Percentiles rank a stretch among this genome's conserved stretches.
phyloP scores from a whole-genome alignment of 73 alveolate genomes.

The Strombidium stylifer region DNA sequence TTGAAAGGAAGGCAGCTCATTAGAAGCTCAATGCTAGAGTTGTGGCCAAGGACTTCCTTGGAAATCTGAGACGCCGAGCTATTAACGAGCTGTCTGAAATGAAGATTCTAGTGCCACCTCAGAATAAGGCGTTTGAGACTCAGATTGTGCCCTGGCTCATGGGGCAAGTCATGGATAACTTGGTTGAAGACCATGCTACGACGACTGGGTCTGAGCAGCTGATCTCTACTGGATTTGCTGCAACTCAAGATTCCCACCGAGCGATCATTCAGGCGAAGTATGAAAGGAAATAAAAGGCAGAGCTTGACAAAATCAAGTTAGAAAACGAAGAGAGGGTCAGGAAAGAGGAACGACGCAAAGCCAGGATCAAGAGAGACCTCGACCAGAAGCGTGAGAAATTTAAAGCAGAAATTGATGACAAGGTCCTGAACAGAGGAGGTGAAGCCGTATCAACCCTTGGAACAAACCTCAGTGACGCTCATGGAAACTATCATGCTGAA shows the following conservation, averaged over 20 bases:
- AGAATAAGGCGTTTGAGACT: background rate
- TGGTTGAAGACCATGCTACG: too few relatives aligned
- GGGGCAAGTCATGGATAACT: conserved; percentile 8
- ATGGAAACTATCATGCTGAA: background rate
- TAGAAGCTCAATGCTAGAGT: conserved; percentile 31
- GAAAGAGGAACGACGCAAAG: conserved; percentile 15
- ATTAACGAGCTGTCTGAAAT: too few relatives aligned
- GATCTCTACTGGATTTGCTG: too few relatives aligned
- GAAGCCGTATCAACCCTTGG: background rate
- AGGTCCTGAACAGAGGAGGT: conserved; percentile 4
- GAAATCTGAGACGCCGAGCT: conserved; percentile 11
- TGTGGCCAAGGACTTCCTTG: conserved; percentile 27
- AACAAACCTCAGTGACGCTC: conserved; percentile 2
- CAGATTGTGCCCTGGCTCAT: background rate
- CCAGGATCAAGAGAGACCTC: background rate
- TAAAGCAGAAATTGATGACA: conserved; percentile 8
- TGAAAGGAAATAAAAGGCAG: background rate
- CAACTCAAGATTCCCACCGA: too few relatives aligned
- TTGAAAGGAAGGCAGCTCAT: conserved; percentile 47
- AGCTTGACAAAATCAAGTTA: too few relatives aligned
- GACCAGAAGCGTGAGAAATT: conserved; percentile 7
- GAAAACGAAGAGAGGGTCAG: background rate
- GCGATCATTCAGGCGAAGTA: conserved; percentile 19
- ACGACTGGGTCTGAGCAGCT: too few relatives aligned
- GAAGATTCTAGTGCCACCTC: too few relatives aligned